Conservation (phyloP, 2,329 filamentous ascomycete genomes). For the Orbilia javanica region DNA sequence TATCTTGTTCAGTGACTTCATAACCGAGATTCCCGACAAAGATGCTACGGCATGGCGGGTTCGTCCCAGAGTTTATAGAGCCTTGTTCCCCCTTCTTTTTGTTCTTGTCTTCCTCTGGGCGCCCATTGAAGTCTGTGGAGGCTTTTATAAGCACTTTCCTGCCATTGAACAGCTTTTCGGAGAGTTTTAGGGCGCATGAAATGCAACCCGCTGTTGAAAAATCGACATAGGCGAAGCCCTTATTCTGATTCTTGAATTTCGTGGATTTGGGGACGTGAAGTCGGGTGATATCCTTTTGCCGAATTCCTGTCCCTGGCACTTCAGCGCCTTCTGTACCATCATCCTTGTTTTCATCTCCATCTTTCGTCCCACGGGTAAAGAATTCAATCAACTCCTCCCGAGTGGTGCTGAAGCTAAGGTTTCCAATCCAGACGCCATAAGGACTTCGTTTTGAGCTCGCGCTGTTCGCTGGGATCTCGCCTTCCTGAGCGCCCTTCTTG, state of each 20-base stretch:
- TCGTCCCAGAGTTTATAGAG: conserved; percentile 62
- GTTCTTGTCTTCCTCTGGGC: conserved; percentile 72
- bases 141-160: conserved; percentile 93
- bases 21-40: conserved; percentile 94
- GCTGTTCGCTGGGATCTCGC: conserved; percentile 63
- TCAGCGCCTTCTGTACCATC: neutral
- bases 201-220: conserved; percentile 78
- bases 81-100: conserved; percentile 62
- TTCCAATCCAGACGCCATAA: conserved; percentile 94
- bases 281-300: conserved; percentile 80
- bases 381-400: conserved; percentile 81
- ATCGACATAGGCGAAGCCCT: conserved; percentile 96
- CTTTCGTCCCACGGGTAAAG: conserved; percentile 69
- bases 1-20: conserved; percentile 81
- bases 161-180: conserved; percentile 82
- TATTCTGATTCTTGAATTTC: conserved; percentile 76
- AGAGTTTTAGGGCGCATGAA: conserved; percentile 82
- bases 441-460: conserved; percentile 74
- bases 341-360: conserved; percentile 1
- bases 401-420: conserved; percentile 85
- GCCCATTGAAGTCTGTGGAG: conserved; percentile 88
- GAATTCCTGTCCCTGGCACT: conserved; percentile 64
- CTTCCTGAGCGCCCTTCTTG: conserved; percentile 66
- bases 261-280: conserved; percentile 79
- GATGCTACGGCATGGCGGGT: conserved; percentile 80